Evolutionary conservation across 257 asterid genomes (phyloP), one percentile per base, ranked within the genome.

Genomic region (Cordia subcordata): DNA sequence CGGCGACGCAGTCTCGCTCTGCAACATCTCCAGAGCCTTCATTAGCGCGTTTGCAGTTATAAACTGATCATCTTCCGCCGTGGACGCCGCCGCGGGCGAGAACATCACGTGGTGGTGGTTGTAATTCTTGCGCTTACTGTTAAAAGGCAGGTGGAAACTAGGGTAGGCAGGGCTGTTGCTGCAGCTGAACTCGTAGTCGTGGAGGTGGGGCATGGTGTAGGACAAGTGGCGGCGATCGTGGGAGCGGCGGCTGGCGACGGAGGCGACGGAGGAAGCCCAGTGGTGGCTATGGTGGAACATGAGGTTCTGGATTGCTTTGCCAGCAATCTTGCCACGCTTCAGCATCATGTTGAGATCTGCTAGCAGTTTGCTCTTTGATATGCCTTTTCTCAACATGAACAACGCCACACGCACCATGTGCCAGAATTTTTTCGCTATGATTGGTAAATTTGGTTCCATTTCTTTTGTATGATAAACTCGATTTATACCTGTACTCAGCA

Each of bases 1-100:
- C 53, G 96, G 96, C 0, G 96, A 85, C 0, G 85, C 78, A 53
- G 75, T 13, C 52, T 47, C 79, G 51, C 82, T 73, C 35, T 65
- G 50, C 60, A 82, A 9, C 14, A 71, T 71, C 78, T 83, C 85
- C 46, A 80, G 17, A n/a, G 86, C 82, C 32, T 69, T 78, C 21
- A 73, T 21, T 45, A 64, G 63, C 11, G 65, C 65, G 32, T 59
- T 49, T 18, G 44, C 66, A 18, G 62, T 61, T 13, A 19, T 14
- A 11, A 23, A 20, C 14, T 10, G 8, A 13, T 52, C 35, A 22
- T 52, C 57, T 10, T 52, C 57, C 2, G 9, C 8, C 23, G 21
- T 37, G 2, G 35, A 16, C 3, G 57, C 57, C 35, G 19, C 1
- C 3, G 35, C 35, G 35, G 35, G 6, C 35, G 35, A 27, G 35